Evolutionary conservation across 2,329 filamentous ascomycete species (phyloP).

Genomic region (Chrysosporium queenslandicum): DNA sequence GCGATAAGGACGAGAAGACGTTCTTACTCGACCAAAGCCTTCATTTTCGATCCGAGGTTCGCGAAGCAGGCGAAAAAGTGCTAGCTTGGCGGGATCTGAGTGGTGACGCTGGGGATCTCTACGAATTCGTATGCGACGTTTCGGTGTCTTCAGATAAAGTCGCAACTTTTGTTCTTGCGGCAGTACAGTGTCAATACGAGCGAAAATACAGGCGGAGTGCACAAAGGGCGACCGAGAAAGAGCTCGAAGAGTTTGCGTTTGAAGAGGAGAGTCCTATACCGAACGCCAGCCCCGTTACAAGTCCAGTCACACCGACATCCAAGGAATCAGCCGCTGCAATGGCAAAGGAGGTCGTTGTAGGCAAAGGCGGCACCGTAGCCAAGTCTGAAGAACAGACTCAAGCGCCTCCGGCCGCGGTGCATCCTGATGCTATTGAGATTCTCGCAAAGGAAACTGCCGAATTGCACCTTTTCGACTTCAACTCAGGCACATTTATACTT

Average conservation of each 20-base stretch:
- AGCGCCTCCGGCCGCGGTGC: slow-evolving; percentile 50
- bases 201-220: slow-evolving; percentile 77
- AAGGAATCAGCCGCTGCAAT: slow-evolving; percentile 36
- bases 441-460: slow-evolving; percentile 69
- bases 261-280: slow-evolving; percentile 51
- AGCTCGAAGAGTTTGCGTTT: slow-evolving; percentile 77
- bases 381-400: slow-evolving; percentile 44
- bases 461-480: slow-evolving; percentile 87
- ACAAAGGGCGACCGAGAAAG: slow-evolving; percentile 67
- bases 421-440: slow-evolving; percentile 61
- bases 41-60: slow-evolving; percentile 73
- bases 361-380: slow-evolving; percentile 32
- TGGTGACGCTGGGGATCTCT: slow-evolving; percentile 88
- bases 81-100: slow-evolving; percentile 93
- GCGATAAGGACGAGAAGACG: slow-evolving; percentile 91
- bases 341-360: slow-evolving; percentile 37
- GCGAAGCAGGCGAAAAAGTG: slow-evolving; percentile 71
- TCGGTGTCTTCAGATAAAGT: slow-evolving; percentile 61
- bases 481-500: slow-evolving; percentile 70
- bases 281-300: slow-evolving; percentile 48
- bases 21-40: slow-evolving; percentile 90
- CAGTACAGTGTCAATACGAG: slow-evolving; percentile 94
- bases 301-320: slow-evolving; percentile 35
- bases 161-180: slow-evolving; percentile 68
- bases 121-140: slow-evolving; percentile 89